Conservation (phyloP, 1,284 basidiomycete genomes). For the Ustilago tritici region DNA sequence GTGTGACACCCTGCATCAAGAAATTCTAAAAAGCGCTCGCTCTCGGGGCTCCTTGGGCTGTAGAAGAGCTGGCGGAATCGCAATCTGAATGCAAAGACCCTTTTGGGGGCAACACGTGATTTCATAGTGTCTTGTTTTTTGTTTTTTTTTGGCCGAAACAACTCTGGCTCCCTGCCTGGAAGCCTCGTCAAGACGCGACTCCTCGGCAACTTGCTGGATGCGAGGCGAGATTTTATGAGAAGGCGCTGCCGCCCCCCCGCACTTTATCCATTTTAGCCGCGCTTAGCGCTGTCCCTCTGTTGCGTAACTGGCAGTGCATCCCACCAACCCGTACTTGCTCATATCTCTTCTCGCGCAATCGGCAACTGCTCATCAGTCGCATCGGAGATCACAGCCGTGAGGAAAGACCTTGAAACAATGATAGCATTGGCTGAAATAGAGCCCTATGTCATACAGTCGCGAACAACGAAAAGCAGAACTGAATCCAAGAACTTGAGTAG, state of each 20-base stretch:
- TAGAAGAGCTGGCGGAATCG: conserved; percentile 8
- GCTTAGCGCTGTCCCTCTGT: not conserved
- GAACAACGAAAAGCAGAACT: not conserved
- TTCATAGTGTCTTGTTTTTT: too few relatives aligned
- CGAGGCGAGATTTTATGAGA: conserved; percentile 1
- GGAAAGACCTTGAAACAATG: not conserved
- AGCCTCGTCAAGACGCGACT: conserved; percentile 2
- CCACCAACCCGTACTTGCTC: too few relatives aligned
- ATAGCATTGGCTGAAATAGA: conserved; percentile 5
- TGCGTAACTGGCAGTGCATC: too few relatives aligned
- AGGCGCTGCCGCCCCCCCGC: not conserved
- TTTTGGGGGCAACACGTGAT: not conserved
- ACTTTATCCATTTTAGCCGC: not conserved
- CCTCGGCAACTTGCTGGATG: conserved; percentile 3
- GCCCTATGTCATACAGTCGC: conserved; percentile 12
- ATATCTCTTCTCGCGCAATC: not conserved
- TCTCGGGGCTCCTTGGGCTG: conserved; percentile 8
- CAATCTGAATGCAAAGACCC: not conserved
- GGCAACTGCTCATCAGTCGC: not conserved
- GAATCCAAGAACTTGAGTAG: not conserved
- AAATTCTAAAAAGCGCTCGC: conserved; percentile 2
- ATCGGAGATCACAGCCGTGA: too few relatives aligned
- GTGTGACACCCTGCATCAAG: not conserved
- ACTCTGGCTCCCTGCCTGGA: not conserved
- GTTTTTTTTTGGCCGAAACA: not conserved